Conservation (phyloP, 345 rosid genomes). For the Lumnitzera littorea region DNA sequence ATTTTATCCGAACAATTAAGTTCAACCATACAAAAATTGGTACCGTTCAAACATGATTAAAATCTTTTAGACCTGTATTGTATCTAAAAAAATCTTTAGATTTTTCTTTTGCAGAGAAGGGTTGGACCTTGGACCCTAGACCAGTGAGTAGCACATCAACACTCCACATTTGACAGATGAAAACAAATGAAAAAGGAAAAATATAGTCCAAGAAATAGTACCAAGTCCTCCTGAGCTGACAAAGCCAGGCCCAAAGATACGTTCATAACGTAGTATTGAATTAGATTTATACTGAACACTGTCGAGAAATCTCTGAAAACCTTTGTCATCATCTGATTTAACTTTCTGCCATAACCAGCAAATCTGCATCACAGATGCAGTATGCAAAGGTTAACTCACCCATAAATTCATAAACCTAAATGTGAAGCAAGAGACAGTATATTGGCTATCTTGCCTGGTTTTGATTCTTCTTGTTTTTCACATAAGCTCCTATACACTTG, state of each 20-base stretch:
- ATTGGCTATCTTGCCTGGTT: slow-evolving; percentile 57
- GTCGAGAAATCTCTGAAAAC: slow-evolving; percentile 95
- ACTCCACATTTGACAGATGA: not conserved
- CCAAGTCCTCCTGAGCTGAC: slow-evolving; percentile 98
- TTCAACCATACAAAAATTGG: too few relatives aligned
- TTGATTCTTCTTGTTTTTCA: slow-evolving; percentile 83
- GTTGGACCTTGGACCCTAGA: too few relatives aligned
- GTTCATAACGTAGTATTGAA: slow-evolving; percentile 88
- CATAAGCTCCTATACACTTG: slow-evolving; percentile 98
- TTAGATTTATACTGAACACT: slow-evolving; percentile 79
- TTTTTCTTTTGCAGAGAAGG: too few relatives aligned
- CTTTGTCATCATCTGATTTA: slow-evolving; percentile 63
- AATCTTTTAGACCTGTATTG: too few relatives aligned
- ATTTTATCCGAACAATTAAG: too few relatives aligned
- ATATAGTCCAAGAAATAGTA: slow-evolving; percentile 16
- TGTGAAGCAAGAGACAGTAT: not conserved
- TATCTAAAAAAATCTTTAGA: too few relatives aligned
- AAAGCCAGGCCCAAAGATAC: slow-evolving; percentile 85
- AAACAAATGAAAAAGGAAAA: not conserved
- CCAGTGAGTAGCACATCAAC: too few relatives aligned
- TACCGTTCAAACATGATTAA: too few relatives aligned
- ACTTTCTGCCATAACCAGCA: slow-evolving; percentile 96
- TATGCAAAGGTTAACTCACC: not conserved
- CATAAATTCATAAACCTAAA: not conserved
- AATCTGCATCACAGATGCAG: slow-evolving; percentile 48